Base-by-base conservation (phyloP, 148 eudicot species). In the Chenopodium berlandieri region DNA sequence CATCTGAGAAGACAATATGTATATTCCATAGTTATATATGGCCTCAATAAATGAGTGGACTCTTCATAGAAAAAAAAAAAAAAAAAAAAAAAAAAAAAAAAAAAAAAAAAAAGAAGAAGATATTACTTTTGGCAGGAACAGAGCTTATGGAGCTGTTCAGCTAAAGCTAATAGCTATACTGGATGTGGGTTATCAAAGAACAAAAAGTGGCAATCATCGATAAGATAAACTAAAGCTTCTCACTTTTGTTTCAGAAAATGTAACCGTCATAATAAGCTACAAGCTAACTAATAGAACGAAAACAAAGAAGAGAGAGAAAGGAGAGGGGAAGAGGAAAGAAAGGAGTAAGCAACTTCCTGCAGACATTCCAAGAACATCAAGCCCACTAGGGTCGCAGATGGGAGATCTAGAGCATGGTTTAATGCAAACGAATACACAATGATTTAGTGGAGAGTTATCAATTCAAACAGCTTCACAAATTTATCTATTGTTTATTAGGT, bases 1-100 rank as follows among this genome's bases (percentile, higher is more conserved):
- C 99, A 83, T 96, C 99, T 96, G 95, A 86, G 81, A 92, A 86
- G 89, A 86, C 95, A 91, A 89, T 90, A 86, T 77, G 78, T 60
- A 75, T 77, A 16, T 63, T 67, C 65, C 84, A 86, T 81, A 72
- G 87, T 81, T 84, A 85, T 78, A 83, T 67, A 81, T 76, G 83
- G 81, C 77, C 70, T 47, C 60, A 62, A 31, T 12, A 72, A 63
- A 46, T 0, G 9, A 25, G 32, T 14, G 27, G 2, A 32, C 1
- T 62, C 77, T 16, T 75, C 40, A 37, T 37, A 37, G 0, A 37
- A 37, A 37, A 37, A 4, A 37, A 37, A 37, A 37, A 37, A 37
- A 4, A 4, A 4, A 4, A 4, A 4, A 40, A 40, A 40, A 40
- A 37, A 27, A 27, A 27, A 27, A 27, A 27, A 27, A 27, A 27